Percentiles rank a stretch among this genome's conserved stretches.
These are phyloP conservation scores for Arthrobotrys musiformis DNA, from an alignment of 2,329 filamentous ascomycete genomes.

Conservation along the genomic window DNA sequence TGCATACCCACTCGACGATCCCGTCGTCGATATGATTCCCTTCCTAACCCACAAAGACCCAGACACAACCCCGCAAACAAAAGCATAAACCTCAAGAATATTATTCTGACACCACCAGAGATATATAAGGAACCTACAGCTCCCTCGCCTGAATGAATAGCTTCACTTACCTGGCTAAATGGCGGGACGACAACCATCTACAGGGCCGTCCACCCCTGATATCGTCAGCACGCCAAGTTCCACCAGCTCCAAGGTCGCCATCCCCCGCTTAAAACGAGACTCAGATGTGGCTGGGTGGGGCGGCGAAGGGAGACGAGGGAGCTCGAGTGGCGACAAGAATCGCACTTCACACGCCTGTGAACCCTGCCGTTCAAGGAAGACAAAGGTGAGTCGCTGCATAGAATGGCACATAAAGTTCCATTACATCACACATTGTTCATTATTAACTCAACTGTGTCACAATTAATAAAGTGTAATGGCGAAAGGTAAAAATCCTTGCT, in stretches of 20 bases:
- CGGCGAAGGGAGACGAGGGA: constrained; percentile 44
- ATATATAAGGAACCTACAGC: constrained; percentile 17
- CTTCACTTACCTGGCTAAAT: constrained; percentile 22
- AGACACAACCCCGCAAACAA: constrained; percentile 23
- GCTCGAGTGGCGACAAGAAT: constrained; percentile 57
- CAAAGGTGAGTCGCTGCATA: constrained; percentile 30
- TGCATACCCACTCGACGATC: constrained; percentile 31
- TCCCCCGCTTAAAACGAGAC: constrained; percentile 57
- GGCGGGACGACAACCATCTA: constrained; percentile 51
- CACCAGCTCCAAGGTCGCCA: constrained; percentile 57
- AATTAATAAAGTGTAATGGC: constrained; percentile 57
- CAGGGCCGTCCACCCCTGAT: constrained; percentile 48
- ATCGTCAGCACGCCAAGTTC: constrained; percentile 40
- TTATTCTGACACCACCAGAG: neutral
- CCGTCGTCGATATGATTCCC: constrained; percentile 31
- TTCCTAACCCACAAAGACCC: constrained; percentile 25
- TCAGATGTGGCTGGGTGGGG: constrained; percentile 56
- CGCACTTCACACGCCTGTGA: constrained; percentile 58
- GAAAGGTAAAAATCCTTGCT: constrained; percentile 50
- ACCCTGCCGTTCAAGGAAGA: constrained; percentile 55
- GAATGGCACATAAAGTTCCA: constrained; percentile 11
- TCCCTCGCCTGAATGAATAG: constrained; percentile 33
- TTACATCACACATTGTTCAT: constrained; percentile 40
- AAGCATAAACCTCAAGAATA: neutral
- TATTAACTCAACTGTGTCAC: constrained; percentile 38